phyloP scores from a whole-genome alignment of 2,329 filamentous ascomycete species.

The Tolypocladium pustulatum region DNA sequence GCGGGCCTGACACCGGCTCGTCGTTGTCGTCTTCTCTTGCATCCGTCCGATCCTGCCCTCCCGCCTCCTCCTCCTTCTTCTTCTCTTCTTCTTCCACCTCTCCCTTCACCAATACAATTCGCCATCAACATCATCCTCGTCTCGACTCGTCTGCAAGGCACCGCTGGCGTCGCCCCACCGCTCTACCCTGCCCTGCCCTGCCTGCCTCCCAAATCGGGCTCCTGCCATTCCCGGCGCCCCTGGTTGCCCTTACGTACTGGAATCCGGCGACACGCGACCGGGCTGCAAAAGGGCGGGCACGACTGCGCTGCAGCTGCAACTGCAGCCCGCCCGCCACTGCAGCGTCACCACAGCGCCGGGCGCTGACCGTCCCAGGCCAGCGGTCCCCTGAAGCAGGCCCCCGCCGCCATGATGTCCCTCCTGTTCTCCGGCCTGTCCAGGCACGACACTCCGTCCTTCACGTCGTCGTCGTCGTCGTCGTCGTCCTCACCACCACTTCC shows the following conservation, averaged over 20 bases:
- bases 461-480: background rate
- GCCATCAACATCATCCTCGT: background rate
- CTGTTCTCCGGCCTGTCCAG: constrained; percentile 5
- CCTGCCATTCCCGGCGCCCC: background rate
- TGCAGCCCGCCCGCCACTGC: background rate
- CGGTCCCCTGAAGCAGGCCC: constrained; percentile 1
- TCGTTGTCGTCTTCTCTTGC: background rate
- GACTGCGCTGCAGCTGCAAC: background rate
- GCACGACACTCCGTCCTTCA: background rate
- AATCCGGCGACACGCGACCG: constrained; percentile 1
- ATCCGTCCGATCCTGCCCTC: too few relatives aligned
- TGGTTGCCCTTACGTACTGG: constrained; percentile 1
- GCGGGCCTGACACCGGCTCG: background rate
- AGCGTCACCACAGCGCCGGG: background rate
- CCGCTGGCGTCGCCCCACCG: background rate
- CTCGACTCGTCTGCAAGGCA: background rate
- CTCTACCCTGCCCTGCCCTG: too few relatives aligned
- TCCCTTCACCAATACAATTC: background rate
- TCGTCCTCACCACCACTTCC: background rate
- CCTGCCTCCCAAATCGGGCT: background rate
- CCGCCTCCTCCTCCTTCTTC: background rate
- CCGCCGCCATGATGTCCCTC: constrained; percentile 5
- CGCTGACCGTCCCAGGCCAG: background rate
- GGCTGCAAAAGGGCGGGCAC: background rate
- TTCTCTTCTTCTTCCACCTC: background rate